Evolutionary conservation across 768 basidiomycete genomes (phyloP).

Genomic region (Tylopilus vinaceipallidus): DNA sequence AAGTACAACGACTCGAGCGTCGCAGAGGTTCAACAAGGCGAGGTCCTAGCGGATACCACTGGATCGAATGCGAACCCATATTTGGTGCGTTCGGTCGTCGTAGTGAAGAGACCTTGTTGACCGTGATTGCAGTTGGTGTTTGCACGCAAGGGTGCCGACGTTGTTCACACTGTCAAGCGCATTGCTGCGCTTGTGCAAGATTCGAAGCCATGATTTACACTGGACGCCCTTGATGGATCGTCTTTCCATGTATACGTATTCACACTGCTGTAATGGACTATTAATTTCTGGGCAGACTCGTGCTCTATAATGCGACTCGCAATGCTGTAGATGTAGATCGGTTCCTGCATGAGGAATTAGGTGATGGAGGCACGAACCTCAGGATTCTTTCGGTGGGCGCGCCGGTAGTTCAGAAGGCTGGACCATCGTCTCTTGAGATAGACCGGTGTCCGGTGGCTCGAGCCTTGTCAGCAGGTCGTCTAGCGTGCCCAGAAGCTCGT

Average conservation of each 20-base stretch:
- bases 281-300: conserved; percentile 10
- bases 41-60: conserved; percentile 89
- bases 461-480: conserved; percentile 52
- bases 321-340: conserved; percentile 1
- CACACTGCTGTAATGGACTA: conserved; percentile 5
- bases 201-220: conserved; percentile 26
- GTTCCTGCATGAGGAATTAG: neutral
- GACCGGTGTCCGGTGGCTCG: too few relatives aligned
- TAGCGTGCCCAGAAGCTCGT: conserved; percentile 56
- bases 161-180: conserved; percentile 80
- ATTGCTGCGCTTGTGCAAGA: conserved; percentile 36
- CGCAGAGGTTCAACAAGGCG: conserved; percentile 68
- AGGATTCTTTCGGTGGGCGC: conserved; percentile 3
- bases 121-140: conserved; percentile 64
- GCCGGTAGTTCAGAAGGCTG: conserved; percentile 1
- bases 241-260: conserved; percentile 11
- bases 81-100: conserved; percentile 50
- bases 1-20: conserved; percentile 96
- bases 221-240: conserved; percentile 27
- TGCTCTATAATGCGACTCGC: conserved; percentile 14
- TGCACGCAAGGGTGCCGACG: conserved; percentile 72
- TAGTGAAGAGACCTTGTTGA: neutral
- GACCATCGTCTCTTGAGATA: neutral
- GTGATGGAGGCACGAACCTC: conserved; percentile 8
- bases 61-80: conserved; percentile 89